A percentile compares a stretch with the other conserved stretches of the same genome.
These are phyloP conservation scores for Melaleuca quinquenervia DNA, from an alignment of 345 rosid genomes.

Conservation along the genomic window DNA sequence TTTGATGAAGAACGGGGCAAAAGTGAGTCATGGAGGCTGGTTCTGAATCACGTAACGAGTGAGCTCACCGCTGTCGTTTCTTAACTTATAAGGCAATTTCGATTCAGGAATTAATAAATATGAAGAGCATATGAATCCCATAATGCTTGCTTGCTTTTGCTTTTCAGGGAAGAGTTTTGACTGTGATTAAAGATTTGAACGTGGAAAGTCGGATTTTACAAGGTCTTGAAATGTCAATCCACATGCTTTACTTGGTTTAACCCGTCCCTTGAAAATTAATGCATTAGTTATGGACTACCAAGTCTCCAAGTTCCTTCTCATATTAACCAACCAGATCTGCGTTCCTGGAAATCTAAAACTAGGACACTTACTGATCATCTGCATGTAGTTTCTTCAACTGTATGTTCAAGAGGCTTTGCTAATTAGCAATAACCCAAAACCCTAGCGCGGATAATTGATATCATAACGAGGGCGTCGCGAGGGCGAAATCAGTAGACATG, in stretches of 20 bases:
- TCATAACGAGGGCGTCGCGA: background rate
- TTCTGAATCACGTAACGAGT: too few species aligned
- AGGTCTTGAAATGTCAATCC: background rate
- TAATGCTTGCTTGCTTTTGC: background rate
- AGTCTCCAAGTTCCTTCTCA: background rate
- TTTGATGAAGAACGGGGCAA: background rate
- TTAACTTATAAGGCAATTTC: too few species aligned
- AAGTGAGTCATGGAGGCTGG: background rate
- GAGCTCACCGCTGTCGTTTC: background rate
- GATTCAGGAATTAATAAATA: too few species aligned
- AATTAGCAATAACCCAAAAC: background rate
- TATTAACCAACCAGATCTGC: background rate
- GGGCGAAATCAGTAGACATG: background rate
- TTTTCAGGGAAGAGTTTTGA: background rate
- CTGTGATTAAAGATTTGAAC: background rate
- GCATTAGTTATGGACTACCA: background rate
- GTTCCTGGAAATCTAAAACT: background rate
- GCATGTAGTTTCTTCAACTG: background rate
- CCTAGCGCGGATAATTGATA: background rate
- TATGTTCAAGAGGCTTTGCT: background rate
- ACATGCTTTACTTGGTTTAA: background rate
- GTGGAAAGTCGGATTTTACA: background rate
- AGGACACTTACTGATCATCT: background rate
- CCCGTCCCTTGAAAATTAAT: background rate
- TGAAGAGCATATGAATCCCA: too few species aligned